These are phyloP conservation scores for Pilatotrama ljubarskyi DNA, from an alignment of 768 basidiomycete species.

Conservation along the genomic window DNA sequence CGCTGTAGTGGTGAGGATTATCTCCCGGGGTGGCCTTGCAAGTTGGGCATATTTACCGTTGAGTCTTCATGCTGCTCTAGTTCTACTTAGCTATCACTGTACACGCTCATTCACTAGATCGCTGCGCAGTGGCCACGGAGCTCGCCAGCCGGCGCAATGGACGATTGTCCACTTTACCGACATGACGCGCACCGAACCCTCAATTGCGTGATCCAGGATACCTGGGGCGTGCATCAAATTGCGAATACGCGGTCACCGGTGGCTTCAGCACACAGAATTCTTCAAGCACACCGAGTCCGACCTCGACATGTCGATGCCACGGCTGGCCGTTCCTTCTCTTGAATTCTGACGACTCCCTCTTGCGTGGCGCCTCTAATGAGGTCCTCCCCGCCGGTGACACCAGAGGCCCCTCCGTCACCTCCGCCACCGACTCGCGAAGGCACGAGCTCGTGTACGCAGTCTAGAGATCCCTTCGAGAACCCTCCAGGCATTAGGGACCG, in stretches of 20 bases:
- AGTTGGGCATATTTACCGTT: no score
- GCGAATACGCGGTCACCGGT: slow-evolving; percentile 14
- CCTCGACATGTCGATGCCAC: not conserved
- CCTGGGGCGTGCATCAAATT: slow-evolving; percentile 9
- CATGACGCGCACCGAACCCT: slow-evolving; percentile 2
- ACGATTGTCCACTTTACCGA: not conserved
- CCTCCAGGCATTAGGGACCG: not conserved
- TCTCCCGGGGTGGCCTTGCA: no score
- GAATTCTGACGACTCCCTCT: not conserved
- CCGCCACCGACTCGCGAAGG: slow-evolving; percentile 1
- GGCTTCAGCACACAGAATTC: slow-evolving; percentile 1
- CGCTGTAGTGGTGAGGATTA: no score
- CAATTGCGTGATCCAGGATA: slow-evolving; percentile 12
- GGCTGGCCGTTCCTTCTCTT: not conserved
- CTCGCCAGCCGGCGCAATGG: not conserved
- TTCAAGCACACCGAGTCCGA: not conserved
- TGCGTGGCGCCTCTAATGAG: not conserved
- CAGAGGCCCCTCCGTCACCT: slow-evolving; percentile 1
- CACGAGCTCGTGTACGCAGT: not conserved
- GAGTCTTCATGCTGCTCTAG: no score
- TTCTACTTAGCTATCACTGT: no score
- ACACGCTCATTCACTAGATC: no score
- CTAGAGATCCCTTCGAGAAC: not conserved
- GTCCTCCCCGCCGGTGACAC: not conserved
- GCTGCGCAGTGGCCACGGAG: not conserved